These are phyloP conservation scores for Hebeloma cylindrosporum DNA, from an alignment of 768 basidiomycete genomes.

Conservation along the genomic window DNA sequence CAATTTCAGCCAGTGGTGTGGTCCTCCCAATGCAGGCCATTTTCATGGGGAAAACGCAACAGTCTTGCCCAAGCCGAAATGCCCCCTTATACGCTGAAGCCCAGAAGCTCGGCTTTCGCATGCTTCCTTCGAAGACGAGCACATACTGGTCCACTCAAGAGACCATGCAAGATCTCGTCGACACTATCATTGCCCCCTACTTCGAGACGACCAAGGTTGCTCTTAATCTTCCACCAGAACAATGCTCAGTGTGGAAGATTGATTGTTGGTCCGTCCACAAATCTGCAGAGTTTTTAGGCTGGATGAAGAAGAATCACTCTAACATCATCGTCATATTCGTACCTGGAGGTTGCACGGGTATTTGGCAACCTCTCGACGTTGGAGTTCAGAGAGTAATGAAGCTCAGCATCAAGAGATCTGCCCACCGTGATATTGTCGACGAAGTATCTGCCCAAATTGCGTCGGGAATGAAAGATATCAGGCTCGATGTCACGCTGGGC, in stretches of 20 bases:
- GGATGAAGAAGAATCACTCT: conserved; percentile 32
- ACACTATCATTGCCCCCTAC: conserved; percentile 31
- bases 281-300: conserved; percentile 31
- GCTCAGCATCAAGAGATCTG: conserved; percentile 18
- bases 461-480: too few species aligned
- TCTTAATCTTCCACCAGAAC: conserved; percentile 18
- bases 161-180: conserved; percentile 30
- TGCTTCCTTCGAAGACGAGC: conserved; percentile 24
- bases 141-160: conserved; percentile 30
- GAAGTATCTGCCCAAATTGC: too few species aligned
- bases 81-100: conserved; percentile 22
- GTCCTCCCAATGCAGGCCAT: conserved; percentile 40
- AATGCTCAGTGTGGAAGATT: conserved; percentile 30
- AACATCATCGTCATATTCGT: conserved; percentile 31
- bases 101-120: conserved; percentile 18
- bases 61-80: conserved; percentile 22
- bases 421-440: conserved; percentile 28
- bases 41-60: conserved; percentile 28
- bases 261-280: conserved; percentile 39
- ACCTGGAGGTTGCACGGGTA: conserved; percentile 33
- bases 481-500: too few species aligned
- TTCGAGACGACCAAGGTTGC: conserved; percentile 17
- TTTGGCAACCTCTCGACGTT: conserved; percentile 31
- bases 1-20: conserved; percentile 28
- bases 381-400: conserved; percentile 33